A percentile compares a stretch with the other conserved stretches of the same genome.
phyloP scores from a whole-genome alignment of 805 yeast species.

The Zygosaccharomyces lentus region DNA sequence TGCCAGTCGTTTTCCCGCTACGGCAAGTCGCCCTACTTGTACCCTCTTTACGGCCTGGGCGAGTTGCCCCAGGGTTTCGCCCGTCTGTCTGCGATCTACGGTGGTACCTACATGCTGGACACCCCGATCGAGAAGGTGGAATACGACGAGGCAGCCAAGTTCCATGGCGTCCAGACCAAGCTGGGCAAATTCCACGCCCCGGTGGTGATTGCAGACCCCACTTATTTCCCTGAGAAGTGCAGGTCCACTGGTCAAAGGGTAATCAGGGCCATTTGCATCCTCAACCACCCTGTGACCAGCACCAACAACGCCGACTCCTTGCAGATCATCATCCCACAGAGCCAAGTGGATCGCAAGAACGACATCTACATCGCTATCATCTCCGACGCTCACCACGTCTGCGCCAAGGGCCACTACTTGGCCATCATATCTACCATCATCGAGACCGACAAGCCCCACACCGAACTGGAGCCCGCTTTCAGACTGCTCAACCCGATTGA shows the following conservation, averaged over 20 bases:
- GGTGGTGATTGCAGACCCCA: slow-evolving; percentile 93
- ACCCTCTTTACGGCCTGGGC: slow-evolving; percentile 94
- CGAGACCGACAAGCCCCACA: slow-evolving; percentile 88
- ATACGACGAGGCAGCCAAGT: slow-evolving; percentile 66
- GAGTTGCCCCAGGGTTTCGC: slow-evolving; percentile 99
- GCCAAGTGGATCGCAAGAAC: slow-evolving; percentile 86
- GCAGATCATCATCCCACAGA: slow-evolving; percentile 94
- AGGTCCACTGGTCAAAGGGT: slow-evolving; percentile 36
- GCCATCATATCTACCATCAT: slow-evolving; percentile 93
- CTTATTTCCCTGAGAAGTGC: slow-evolving; percentile 75
- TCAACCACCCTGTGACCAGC: slow-evolving; percentile 83
- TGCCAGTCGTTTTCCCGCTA: slow-evolving; percentile 88
- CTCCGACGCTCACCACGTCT: slow-evolving; percentile 84
- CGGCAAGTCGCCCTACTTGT: slow-evolving; percentile 94
- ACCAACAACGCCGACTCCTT: slow-evolving; percentile 81
- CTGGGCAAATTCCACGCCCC: slow-evolving; percentile 92
- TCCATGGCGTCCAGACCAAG: slow-evolving; percentile 83
- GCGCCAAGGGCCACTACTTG: slow-evolving; percentile 80
- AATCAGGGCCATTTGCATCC: slow-evolving; percentile 61
- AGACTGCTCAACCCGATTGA: slow-evolving; percentile 73
- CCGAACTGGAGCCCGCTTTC: slow-evolving; percentile 91
- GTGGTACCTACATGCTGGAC: slow-evolving; percentile 97
- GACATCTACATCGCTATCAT: slow-evolving; percentile 92
- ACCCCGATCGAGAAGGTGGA: slow-evolving; percentile 90
- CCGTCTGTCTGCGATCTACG: slow-evolving; percentile 91